A percentile compares a stretch with the other conserved stretches of the same genome.
phyloP scores from a whole-genome alignment of 106 monocot genomes.

The Acanthochlamys bracteata region DNA sequence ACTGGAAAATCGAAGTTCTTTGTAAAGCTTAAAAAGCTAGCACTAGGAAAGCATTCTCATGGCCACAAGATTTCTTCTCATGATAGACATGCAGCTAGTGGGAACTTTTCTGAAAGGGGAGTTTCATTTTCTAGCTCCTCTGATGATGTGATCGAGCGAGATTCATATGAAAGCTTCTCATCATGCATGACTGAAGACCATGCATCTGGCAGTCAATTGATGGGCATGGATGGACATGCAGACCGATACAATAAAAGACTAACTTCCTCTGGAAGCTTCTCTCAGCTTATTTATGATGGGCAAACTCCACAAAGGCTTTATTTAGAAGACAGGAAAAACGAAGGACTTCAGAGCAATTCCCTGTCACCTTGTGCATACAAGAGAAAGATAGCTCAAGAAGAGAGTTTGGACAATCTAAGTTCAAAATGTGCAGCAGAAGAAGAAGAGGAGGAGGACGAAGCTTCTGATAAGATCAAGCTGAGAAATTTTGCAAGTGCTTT shows the following conservation, averaged over 20 bases:
- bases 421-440: background rate
- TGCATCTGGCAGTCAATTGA: background rate
- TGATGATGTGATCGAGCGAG: slow-evolving; percentile 13
- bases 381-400: slow-evolving; percentile 7
- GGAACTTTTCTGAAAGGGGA: slow-evolving; percentile 10
- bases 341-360: background rate
- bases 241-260: background rate
- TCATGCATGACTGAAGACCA: slow-evolving; percentile 22
- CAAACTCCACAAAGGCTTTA: background rate
- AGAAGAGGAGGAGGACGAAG: background rate
- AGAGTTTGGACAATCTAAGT: background rate
- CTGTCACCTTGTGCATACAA: background rate
- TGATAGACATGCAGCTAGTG: slow-evolving; percentile 1
- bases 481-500: slow-evolving; percentile 25
- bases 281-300: slow-evolving; percentile 6
- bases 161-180: slow-evolving; percentile 27
- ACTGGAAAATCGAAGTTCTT: slow-evolving; percentile 47
- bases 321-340: slow-evolving; percentile 1
- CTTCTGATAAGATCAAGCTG: slow-evolving; percentile 28
- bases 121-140: slow-evolving; percentile 21
- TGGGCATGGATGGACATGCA: slow-evolving; percentile 3
- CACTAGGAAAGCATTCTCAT: slow-evolving; percentile 32
- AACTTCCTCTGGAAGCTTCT: background rate
- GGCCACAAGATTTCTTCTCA: slow-evolving; percentile 11
- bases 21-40: slow-evolving; percentile 56